Evolutionary conservation across 495 filamentous ascomycete genomes (phyloP).

Genomic region (Aspergillus carlsbadensis): DNA sequence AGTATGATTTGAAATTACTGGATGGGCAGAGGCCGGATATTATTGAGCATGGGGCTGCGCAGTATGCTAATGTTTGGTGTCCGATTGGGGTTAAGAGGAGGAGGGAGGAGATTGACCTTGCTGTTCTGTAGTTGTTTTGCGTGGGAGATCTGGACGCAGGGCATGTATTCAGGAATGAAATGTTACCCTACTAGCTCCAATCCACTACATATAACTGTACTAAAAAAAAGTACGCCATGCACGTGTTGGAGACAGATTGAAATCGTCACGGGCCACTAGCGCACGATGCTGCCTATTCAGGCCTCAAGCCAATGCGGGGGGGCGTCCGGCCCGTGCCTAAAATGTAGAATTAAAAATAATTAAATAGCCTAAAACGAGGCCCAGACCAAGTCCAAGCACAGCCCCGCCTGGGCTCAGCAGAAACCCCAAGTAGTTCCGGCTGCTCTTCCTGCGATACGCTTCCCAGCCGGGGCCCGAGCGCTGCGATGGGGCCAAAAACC

Average conservation of each 20-base stretch:
- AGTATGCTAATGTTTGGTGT: neutral
- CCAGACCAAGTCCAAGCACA: neutral
- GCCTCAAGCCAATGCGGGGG: no score
- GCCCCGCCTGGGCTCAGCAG: neutral
- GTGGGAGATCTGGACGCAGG: no score
- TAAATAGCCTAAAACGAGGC: no score
- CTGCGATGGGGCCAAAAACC: constrained; percentile 4
- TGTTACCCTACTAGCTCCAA: no score
- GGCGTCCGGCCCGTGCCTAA: neutral
- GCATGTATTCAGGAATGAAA: no score
- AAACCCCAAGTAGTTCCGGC: neutral
- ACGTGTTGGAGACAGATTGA: neutral
- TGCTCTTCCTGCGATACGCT: neutral
- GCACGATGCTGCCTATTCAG: neutral
- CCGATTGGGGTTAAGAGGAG: neutral
- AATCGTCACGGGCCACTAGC: constrained; percentile 14
- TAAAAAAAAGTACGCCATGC: neutral
- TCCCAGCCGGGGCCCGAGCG: constrained; percentile 3
- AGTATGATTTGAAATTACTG: constrained; percentile 37
- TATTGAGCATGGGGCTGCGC: neutral
- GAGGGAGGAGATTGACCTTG: constrained; percentile 4
- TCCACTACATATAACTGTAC: no score
- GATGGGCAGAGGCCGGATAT: neutral
- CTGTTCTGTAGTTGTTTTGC: neutral
- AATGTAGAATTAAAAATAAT: neutral